Conservation (phyloP, 768 basidiomycete genomes). For the Inosperma sp. region DNA sequence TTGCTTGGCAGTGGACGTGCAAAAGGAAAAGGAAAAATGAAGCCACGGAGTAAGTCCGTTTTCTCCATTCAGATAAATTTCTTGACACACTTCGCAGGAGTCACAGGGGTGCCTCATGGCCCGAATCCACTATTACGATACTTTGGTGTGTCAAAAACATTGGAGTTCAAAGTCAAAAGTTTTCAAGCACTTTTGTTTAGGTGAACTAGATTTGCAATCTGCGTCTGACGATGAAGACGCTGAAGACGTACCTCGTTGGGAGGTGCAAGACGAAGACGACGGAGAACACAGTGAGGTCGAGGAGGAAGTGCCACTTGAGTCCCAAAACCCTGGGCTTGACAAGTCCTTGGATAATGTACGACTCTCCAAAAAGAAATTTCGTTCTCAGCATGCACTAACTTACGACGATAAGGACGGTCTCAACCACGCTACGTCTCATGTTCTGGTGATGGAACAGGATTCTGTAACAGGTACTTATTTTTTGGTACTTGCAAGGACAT, state of each 20-base stretch:
- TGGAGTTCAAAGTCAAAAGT: not conserved
- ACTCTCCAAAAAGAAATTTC: constrained; percentile 9
- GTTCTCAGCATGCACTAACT: constrained; percentile 11
- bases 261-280: constrained; percentile 17
- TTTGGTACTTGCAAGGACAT: not conserved
- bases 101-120: constrained; percentile 6
- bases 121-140: constrained; percentile 46
- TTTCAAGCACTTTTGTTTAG: constrained; percentile 33
- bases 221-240: constrained; percentile 43
- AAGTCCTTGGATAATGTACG: too few species aligned
- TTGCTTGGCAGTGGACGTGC: constrained; percentile 1
- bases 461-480: constrained; percentile 8
- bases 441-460: not conserved
- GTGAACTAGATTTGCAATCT: constrained; percentile 48
- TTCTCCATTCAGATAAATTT: not conserved
- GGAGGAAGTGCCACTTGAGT: constrained; percentile 8
- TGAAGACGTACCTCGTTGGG: constrained; percentile 24
- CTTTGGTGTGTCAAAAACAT: constrained; percentile 36
- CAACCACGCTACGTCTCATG: not conserved
- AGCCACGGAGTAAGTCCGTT: constrained; percentile 1
- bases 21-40: not conserved
- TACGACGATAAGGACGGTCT: not conserved
- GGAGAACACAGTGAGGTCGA: constrained; percentile 9
- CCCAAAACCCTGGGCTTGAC: too few species aligned
- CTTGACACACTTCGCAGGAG: not conserved